Base-by-base conservation (phyloP, 1,139 yeast genomes). In the Pichia sp. region DNA sequence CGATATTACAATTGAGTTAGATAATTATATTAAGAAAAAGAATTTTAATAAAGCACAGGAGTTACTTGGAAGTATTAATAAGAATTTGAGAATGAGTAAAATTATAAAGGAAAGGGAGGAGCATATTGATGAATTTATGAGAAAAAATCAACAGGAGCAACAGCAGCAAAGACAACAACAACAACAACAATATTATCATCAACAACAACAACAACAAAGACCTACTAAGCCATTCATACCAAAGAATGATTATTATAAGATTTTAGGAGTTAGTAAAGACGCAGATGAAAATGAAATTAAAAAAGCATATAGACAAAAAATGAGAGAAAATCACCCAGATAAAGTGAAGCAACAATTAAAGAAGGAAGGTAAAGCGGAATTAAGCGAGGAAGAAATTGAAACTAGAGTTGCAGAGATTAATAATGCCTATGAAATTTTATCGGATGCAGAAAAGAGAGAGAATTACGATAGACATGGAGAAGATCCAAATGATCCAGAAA, bases 291-390 rank as follows among this genome's bases (percentile, higher is more conserved):
- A 75, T 53, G 83, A 86, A 11, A 82, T 92, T 53, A 85, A 84
- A 56, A 83, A 80, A 60, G 96, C 95, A 0, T 85, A 87, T 64
- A 71, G 96, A 49, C 70, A 80, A 9, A 76, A 83, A 58, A 84
- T 95, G 31, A 80, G 84, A 58, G 80, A 81, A 59, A 86, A 74
- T 61, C 98, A 92, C 59, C 98, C 98, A 0, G 98, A 92, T 64
- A 90, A 92, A 64, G 78, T 82, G 58, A 81, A 79, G 59, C 55
- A 53, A 25, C 41, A 39, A 24, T 6, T 24, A 23, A 38, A 38
- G 25, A 36, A 35, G 22, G 40, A 30, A 4, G 30, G 28, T 8
- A 28, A 30, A 29, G n/a, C n/a, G n/a, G 87, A 80, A 34, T 59
- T 84, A 53, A 66, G 78, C 3, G 73, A 78, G n/a, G 89, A 82